Evolutionary conservation across 2,329 filamentous ascomycete genomes (phyloP), one percentile per base, ranked within the genome.

Genomic region (Epichloe elymi): DNA sequence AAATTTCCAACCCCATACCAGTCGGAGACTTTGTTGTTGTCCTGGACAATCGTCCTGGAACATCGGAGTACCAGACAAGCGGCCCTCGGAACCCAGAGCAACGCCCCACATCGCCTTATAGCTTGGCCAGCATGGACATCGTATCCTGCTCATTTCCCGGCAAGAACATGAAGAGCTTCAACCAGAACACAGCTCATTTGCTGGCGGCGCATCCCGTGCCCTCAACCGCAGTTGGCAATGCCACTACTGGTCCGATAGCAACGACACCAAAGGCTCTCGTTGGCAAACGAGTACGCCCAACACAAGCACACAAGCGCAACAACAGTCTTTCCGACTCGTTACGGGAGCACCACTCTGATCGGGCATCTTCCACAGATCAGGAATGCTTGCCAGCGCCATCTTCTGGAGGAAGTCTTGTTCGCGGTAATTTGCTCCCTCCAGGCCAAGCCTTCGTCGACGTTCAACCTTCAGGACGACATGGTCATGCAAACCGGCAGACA

Each of bases 261-360:
- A 73, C 73, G 10, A 82, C 79, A 3, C 80, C 80, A 4, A 76
- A 74, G 51, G 68, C 77, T 1, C 65, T 83, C 2, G 70, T 74
- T 11, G 78, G 78, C 51, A 83, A 83, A 61, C 74, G 78, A 15
- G 72, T 78, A 7, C 75, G 80, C 15, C 75, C 80, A 19, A 66
- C 68, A 10, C 75, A 78, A 55, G 65, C 71, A 3, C 89, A 95
- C 67, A 90, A 88, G 65, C 82, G 89, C 20, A 95, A 87, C 61
- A 88, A 84, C 47, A 96, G 90, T 63, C 84, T 93, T 59, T 87
- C 86, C 0, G 88, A 96, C 67, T 91, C 90, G 1, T 66, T 91
- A 48, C 75, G 88, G 58, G 86, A 93, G 66, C 83, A 70, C 67
- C 79, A 65, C 20, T 65, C 67, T 5, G 76, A 79, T 44, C 76